Percentiles rank a stretch among this genome's conserved stretches.
These are phyloP conservation scores for Daldinia decipiens DNA, from an alignment of 495 filamentous ascomycete species.

Conservation along the genomic window DNA sequence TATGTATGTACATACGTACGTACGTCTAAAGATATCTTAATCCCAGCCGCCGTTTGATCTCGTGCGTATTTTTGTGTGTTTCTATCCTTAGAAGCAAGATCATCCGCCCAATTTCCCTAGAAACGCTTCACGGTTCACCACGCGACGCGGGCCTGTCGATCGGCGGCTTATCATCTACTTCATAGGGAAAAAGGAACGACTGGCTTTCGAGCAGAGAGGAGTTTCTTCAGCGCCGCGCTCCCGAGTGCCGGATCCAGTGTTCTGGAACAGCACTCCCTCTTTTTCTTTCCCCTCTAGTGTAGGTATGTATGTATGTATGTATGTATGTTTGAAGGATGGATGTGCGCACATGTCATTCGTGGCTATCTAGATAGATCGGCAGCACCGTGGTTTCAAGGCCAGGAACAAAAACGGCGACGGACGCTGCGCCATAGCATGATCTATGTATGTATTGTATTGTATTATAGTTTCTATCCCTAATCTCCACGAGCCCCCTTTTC, in stretches of 20 bases:
- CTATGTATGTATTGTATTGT: neutral
- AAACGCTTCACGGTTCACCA: conserved; percentile 8
- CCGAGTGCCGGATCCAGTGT: conserved; percentile 36
- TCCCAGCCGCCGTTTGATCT: too few relatives aligned
- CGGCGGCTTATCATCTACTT: conserved; percentile 41
- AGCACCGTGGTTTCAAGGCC: neutral
- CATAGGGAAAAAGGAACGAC: conserved; percentile 27
- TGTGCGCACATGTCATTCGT: neutral
- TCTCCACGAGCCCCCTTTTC: conserved; percentile 8
- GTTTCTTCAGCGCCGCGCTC: conserved; percentile 7
- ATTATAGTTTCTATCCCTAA: neutral
- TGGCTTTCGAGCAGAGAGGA: neutral
- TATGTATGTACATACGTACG: too few relatives aligned
- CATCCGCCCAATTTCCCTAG: too few relatives aligned
- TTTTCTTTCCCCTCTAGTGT: neutral
- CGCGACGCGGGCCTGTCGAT: conserved; percentile 40
- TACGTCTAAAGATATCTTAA: too few relatives aligned
- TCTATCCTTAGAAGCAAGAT: too few relatives aligned
- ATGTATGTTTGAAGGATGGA: neutral
- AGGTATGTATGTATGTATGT: conserved; percentile 6
- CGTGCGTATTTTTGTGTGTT: too few relatives aligned
- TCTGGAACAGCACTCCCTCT: conserved; percentile 24
- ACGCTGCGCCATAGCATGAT: neutral
- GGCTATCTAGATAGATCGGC: conserved; percentile 25
- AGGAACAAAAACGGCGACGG: neutral